phyloP scores from a whole-genome alignment of 2,329 filamentous ascomycete genomes.

The Furcasterigmium furcatum region DNA sequence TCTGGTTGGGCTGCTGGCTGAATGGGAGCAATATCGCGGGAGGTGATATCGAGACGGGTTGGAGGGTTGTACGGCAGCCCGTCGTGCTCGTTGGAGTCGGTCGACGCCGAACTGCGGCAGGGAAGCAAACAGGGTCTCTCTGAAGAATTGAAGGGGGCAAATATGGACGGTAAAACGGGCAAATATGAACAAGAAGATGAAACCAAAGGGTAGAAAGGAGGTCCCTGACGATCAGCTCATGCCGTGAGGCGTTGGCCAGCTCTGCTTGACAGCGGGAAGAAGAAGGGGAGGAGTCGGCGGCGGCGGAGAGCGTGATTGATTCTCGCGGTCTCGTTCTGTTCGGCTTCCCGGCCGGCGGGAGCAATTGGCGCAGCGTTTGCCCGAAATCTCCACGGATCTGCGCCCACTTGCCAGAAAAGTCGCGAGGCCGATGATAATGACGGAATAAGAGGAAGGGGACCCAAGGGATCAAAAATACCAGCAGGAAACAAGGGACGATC shows the following conservation, averaged over 20 bases:
- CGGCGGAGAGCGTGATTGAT: too few species aligned
- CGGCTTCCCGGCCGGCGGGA: not conserved
- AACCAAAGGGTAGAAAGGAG: not conserved
- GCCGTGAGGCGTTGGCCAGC: not conserved
- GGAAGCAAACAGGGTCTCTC: not conserved
- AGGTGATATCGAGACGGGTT: too few species aligned
- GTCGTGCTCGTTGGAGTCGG: not conserved
- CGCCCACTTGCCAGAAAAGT: too few species aligned
- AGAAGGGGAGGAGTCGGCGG: not conserved
- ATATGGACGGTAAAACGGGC: not conserved
- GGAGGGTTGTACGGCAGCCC: not conserved
- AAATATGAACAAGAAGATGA: conserved; percentile 4
- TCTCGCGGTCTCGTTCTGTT: not conserved
- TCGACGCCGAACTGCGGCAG: not conserved
- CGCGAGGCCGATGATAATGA: too few species aligned
- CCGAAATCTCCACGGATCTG: too few species aligned
- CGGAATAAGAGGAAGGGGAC: too few species aligned
- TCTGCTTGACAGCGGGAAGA: not conserved
- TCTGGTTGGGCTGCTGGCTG: too few species aligned
- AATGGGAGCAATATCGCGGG: not conserved
- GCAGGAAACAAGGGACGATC: too few species aligned
- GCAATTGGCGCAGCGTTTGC: too few species aligned
- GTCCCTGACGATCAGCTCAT: not conserved
- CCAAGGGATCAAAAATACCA: too few species aligned
- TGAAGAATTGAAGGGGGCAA: not conserved